These are phyloP conservation scores for Monilinia fructigena DNA, from an alignment of 2,329 filamentous ascomycete species.

Conservation along the genomic window DNA sequence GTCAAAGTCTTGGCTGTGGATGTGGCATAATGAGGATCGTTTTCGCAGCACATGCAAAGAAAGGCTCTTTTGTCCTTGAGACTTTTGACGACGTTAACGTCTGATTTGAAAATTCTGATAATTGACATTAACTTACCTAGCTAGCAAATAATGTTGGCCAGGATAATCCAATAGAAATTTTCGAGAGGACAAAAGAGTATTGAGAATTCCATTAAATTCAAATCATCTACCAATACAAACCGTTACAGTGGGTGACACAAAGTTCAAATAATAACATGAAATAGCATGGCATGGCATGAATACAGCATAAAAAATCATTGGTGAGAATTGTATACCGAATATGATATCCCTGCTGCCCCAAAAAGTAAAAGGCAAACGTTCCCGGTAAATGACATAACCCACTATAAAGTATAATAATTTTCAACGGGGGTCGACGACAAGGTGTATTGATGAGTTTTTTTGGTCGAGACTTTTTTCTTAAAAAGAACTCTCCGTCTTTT, in stretches of 20 bases:
- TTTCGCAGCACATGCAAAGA: constrained; percentile 3
- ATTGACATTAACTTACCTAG: neutral
- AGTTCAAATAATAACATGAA: neutral
- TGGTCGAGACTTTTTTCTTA: too few relatives aligned
- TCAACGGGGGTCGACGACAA: neutral
- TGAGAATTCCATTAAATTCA: neutral
- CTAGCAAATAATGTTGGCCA: too few relatives aligned
- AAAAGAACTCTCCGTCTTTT: too few relatives aligned
- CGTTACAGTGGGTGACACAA: neutral
- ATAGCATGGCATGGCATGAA: neutral
- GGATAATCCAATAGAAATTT: neutral
- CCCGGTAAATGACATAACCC: neutral
- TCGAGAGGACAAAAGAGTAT: neutral
- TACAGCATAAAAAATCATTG: neutral
- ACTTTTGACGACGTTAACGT: neutral
- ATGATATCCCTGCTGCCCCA: neutral
- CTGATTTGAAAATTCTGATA: neutral
- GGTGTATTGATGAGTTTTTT: too few relatives aligned
- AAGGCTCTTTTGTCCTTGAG: neutral
- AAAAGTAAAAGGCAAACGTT: neutral
- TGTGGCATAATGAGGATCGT: neutral
- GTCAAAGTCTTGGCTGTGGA: constrained; percentile 6
- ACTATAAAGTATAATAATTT: neutral
- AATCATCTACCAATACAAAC: neutral
- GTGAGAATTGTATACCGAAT: neutral